Evolutionary conservation across 1,284 basidiomycete species (phyloP), one percentile per base, ranked within the genome.

Genomic region (Cutaneotrichosporon cyanovorans): DNA sequence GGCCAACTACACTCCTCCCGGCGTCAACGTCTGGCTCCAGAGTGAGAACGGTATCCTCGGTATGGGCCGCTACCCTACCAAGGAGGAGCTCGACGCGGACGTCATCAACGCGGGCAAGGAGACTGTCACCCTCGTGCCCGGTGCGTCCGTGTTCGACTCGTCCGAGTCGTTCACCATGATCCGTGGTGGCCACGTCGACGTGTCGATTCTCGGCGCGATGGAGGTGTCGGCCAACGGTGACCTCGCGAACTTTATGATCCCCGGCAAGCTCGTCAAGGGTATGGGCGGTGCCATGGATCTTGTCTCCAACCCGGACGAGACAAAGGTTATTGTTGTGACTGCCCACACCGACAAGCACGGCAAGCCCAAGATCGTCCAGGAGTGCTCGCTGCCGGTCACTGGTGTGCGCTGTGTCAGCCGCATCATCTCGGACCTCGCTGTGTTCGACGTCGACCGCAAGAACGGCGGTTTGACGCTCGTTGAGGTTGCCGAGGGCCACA

Each of bases 201-300:
- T 95, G 43, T 85, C 91, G 12, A 92, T 97, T 66, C 81, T 85
- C 18, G 83, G 83, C 37, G 79, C 92, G 3, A 89, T 97, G 82
- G 84, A 97, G 77, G 91, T 96, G 41, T 89, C 88, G 2, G 81
- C 85, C 58, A 82, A 82, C 19, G 93, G 92, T 50, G 91, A 97
- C 66, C 84, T 97, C 52, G 65, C 93, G 42, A 97, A 97, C 76
- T 97, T 88, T 69, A 96, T 95, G 90, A 89, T 96, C 59, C 91
- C 91, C 14, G 87, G 88, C 25, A 90, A 92, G 73, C 79, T 90
- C 63, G 80, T 89, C 43, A 88, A 87, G 76, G 85, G 86, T 40
- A 91, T 95, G 67, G 91, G 91, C 23, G 91, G 92, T 48, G 90
- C 91, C 1, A 95, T 95, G 89, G 90, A 93, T 65, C 81, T 92